Conservation (phyloP, 2,329 filamentous ascomycete species). For the Talaromyces piceae region DNA sequence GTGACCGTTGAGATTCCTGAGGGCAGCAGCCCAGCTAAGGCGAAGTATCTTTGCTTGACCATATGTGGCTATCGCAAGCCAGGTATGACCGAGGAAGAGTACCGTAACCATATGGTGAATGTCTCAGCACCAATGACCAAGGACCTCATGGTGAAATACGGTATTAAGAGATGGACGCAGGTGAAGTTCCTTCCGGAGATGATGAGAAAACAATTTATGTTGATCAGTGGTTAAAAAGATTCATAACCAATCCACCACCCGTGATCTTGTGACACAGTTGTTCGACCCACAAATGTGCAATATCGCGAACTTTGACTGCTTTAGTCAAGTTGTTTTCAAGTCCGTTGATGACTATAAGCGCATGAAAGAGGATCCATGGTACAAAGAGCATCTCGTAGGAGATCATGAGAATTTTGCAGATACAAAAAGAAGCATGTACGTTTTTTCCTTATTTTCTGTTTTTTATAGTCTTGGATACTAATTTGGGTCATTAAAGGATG, state of each 20-base stretch:
- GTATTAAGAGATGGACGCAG: constrained; percentile 41
- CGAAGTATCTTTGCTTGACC: constrained; percentile 37
- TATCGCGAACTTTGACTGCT: constrained; percentile 45
- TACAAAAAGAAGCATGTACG: constrained; percentile 35
- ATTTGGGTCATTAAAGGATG: too few species aligned
- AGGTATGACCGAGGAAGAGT: constrained; percentile 44
- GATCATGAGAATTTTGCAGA: constrained; percentile 48
- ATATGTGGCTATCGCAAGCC: constrained; percentile 43
- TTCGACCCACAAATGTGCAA: constrained; percentile 43
- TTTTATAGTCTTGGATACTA: too few species aligned
- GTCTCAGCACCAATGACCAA: constrained; percentile 42
- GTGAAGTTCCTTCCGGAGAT: constrained; percentile 16
- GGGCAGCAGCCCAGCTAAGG: neutral
- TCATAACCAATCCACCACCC: constrained; percentile 33
- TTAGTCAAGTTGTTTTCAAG: constrained; percentile 43
- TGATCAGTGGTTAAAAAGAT: constrained; percentile 26
- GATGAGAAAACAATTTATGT: neutral
- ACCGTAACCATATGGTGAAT: constrained; percentile 42
- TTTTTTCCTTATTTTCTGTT: constrained; percentile 3
- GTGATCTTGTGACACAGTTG: constrained; percentile 35
- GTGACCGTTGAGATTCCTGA: neutral
- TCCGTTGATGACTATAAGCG: constrained; percentile 40
- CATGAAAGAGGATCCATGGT: constrained; percentile 46
- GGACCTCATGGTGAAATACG: constrained; percentile 45
- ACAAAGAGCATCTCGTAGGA: constrained; percentile 36